Evolutionary conservation across 2,329 filamentous ascomycete genomes (phyloP), one percentile per base, ranked within the genome.

Genomic region (Nakataea oryzae): DNA sequence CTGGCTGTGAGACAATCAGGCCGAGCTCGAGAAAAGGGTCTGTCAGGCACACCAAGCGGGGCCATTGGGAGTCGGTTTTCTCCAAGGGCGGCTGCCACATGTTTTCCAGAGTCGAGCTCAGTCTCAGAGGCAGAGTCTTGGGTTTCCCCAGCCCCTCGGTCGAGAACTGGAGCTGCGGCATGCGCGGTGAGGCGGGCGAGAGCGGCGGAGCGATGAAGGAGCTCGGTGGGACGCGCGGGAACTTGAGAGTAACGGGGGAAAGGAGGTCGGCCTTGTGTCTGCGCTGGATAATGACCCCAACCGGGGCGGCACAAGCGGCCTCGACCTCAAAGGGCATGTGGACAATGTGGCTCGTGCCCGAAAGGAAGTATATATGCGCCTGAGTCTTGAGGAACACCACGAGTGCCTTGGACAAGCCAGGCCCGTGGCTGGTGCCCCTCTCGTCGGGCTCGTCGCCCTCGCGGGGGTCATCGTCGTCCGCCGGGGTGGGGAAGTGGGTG

Each of bases 261-360:
- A 77, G 69, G 63, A 73, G 80, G 63, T 84, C 80, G 12, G 76
- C 72, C 63, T 79, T 80, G 55, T 87, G 79, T 71, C 89, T 96
- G 64, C 93, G 83, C 74, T 97, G 93, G 62, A 99, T 85, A 26
- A 99, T 82, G 59, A 97, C 81, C 29, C 95, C 95, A 34, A 86
- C 81, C 7, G 92, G 89, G 14, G 90, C 90, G 47, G 93, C 86
- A 72, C 93, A 91, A 32, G 90, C 92, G 61, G 86, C 86, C 71
- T 96, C 91, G 55, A 97, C 89, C 75, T 97, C 93, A 70, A 99
- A 99, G 1, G 93, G 93, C 70, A 99, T 85, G 72, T 96, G 91
- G 58, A 97, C 82, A 63, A 96, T 85, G 80, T 99, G 90, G 70
- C 85, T 95, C 41, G 91, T 87, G 26, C 93, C 93, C 2, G 89